Percentiles rank a stretch among this genome's conserved stretches.
Conservation (phyloP, 106 monocot genomes). For the Amphibolis antarctica region DNA sequence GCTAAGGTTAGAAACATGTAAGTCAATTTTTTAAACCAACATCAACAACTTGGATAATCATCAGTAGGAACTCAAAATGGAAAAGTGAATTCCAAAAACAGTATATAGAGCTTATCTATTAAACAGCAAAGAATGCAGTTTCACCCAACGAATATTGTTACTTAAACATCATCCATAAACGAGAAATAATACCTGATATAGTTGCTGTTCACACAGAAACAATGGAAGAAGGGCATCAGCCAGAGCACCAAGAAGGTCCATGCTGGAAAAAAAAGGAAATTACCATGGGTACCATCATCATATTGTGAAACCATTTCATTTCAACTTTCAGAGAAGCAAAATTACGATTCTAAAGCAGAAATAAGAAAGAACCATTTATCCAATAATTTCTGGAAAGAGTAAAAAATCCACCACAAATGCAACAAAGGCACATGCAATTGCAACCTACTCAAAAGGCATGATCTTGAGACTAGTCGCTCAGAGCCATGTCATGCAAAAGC, state of each 20-base stretch:
- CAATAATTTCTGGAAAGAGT: too few species aligned
- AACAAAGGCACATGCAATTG: too few species aligned
- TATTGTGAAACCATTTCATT: neutral
- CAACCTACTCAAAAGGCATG: too few species aligned
- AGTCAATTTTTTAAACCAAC: too few species aligned
- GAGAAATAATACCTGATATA: conserved; percentile 66
- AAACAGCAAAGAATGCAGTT: neutral
- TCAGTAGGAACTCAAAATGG: too few species aligned
- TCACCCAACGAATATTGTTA: neutral
- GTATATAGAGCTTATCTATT: neutral
- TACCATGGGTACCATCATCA: neutral
- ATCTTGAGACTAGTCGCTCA: too few species aligned
- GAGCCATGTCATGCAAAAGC: too few species aligned
- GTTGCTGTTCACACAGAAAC: conserved; percentile 71
- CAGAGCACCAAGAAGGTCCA: conserved; percentile 63
- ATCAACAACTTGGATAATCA: too few species aligned
- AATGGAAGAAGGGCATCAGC: conserved; percentile 91
- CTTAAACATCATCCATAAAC: neutral
- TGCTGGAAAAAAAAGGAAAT: conserved; percentile 30
- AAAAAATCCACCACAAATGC: too few species aligned
- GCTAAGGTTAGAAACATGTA: too few species aligned
- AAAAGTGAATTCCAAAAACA: neutral
- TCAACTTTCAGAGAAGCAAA: neutral
- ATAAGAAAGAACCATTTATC: too few species aligned
- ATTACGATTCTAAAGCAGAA: too few species aligned